Conservation (phyloP, 192 early-diverging fungal species). For the Backusella sp. region DNA sequence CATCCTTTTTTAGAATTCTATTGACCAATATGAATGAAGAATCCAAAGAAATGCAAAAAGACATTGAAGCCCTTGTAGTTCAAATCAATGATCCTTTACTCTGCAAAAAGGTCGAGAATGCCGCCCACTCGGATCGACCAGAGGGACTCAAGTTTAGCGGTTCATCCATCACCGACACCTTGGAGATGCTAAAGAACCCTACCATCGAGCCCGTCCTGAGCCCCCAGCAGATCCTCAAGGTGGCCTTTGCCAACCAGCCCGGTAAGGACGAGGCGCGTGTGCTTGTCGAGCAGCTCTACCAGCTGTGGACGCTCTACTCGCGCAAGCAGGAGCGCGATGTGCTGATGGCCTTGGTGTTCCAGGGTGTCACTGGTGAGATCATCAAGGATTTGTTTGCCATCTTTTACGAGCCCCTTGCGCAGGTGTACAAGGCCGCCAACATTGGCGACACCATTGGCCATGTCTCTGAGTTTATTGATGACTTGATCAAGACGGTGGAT, state of each 20-base stretch:
- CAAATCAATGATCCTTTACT: conserved; percentile 28
- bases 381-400: conserved; percentile 55
- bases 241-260: conserved; percentile 19
- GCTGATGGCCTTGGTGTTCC: conserved; percentile 49
- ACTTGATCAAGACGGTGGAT: conserved; percentile 54
- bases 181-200: conserved; percentile 7
- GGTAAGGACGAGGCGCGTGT: conserved; percentile 9
- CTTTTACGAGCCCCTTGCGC: conserved; percentile 56
- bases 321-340: conserved; percentile 51
- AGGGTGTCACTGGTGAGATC: conserved; percentile 51
- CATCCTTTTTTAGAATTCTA: conserved; percentile 38
- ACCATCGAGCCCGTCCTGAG: conserved; percentile 12
- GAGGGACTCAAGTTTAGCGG: background rate
- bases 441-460: conserved; percentile 52
- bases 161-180: background rate
- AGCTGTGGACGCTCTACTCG: conserved; percentile 46
- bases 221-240: conserved; percentile 32
- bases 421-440: conserved; percentile 58
- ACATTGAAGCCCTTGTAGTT: conserved; percentile 33
- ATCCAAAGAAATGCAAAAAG: conserved; percentile 45
- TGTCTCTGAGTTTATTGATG: conserved; percentile 47
- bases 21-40: conserved; percentile 53
- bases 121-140: conserved; percentile 32
- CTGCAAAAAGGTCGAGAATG: conserved; percentile 52
- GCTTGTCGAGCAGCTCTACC: conserved; percentile 38